phyloP scores from a whole-genome alignment of 2,329 filamentous ascomycete species.

The Colletotrichum sp. region DNA sequence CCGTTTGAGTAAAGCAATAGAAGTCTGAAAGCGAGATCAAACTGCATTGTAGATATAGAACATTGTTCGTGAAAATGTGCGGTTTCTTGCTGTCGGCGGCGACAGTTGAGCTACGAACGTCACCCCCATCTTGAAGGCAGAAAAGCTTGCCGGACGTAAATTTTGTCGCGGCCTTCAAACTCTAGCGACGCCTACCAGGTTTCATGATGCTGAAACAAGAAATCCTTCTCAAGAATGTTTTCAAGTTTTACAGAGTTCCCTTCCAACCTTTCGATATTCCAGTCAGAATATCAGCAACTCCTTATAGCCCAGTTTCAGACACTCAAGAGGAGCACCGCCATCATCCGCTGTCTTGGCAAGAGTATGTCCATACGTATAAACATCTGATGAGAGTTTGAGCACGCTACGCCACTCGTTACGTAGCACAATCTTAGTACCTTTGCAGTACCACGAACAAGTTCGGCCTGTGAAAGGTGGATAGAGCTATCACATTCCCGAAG shows the following conservation, averaged over 20 bases:
- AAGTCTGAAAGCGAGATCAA: fast-evolving
- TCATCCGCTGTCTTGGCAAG: fast-evolving
- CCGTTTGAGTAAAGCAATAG: fast-evolving
- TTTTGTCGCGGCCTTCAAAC: too few relatives aligned
- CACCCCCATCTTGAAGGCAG: background rate
- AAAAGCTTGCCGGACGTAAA: fast-evolving
- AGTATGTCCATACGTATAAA: background rate
- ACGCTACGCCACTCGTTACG: background rate
- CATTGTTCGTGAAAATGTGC: fast-evolving
- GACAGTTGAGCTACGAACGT: fast-evolving
- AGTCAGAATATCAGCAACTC: background rate
- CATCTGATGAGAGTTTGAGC: background rate
- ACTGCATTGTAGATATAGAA: fast-evolving
- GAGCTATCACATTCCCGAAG: background rate
- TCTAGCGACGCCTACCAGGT: too few relatives aligned
- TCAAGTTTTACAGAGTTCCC: background rate
- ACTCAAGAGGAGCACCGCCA: background rate
- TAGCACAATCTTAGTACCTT: background rate
- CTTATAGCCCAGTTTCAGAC: fast-evolving
- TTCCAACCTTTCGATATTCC: fast-evolving
- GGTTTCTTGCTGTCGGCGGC: background rate
- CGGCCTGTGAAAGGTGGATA: background rate
- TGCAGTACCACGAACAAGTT: background rate
- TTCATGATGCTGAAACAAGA: too few relatives aligned
- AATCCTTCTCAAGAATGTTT: too few relatives aligned